Conservation (phyloP, 306 rosid species). For the Corylus americana region DNA sequence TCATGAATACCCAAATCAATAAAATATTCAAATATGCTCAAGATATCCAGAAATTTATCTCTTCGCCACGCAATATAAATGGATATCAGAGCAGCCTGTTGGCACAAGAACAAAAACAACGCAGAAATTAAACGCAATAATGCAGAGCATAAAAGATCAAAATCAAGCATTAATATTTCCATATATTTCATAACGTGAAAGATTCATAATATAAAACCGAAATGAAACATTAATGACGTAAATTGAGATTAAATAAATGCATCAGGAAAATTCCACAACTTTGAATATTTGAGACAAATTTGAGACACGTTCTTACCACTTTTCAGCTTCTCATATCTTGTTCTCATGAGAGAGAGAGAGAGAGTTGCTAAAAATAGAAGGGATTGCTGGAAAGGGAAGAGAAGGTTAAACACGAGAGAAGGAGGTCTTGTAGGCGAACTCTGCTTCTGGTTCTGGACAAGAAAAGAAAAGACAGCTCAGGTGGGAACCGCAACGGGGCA, state of each 20-base stretch:
- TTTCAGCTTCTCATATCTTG: no score
- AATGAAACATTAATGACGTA: conserved; percentile 13
- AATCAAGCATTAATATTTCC: conserved; percentile 33
- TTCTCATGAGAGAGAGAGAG: neutral
- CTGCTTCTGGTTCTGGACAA: no score
- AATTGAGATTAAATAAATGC: neutral
- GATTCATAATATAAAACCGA: conserved; percentile 46
- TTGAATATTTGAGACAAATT: neutral
- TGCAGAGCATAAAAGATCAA: conserved; percentile 8
- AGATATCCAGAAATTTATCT: conserved; percentile 31
- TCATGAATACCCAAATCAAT: conserved; percentile 28
- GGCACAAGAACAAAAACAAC: conserved; percentile 24
- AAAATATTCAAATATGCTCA: conserved; percentile 29
- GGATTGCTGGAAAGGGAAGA: neutral
- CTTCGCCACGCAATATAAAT: conserved; percentile 21
- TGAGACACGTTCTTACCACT: no score
- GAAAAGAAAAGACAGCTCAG: neutral
- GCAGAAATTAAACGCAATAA: conserved; percentile 26
- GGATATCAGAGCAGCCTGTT: conserved; percentile 39
- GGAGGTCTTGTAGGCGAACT: neutral
- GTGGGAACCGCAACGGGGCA: no score
- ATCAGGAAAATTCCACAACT: conserved; percentile 13
- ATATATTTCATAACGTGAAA: conserved; percentile 13
- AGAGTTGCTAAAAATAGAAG: neutral
- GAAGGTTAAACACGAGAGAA: neutral